These are phyloP conservation scores for Talaromyces funiculosus DNA, from an alignment of 2,329 filamentous ascomycete species.

Conservation along the genomic window DNA sequence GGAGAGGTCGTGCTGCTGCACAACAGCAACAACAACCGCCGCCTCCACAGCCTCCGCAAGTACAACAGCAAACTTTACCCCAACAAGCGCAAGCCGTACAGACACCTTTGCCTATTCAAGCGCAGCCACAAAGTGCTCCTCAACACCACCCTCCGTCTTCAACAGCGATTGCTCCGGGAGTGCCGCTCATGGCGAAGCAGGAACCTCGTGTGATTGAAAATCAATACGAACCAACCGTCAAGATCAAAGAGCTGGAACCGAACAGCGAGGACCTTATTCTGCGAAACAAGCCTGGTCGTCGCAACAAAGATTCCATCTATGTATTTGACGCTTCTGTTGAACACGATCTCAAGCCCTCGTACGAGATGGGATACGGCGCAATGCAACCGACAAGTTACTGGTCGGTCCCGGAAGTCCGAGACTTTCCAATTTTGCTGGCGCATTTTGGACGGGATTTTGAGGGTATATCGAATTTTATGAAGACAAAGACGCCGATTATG, in stretches of 20 bases:
- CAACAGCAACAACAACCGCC: conserved; percentile 16
- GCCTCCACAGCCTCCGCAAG: conserved; percentile 10
- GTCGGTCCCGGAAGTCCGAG: conserved; percentile 47
- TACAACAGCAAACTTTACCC: conserved; percentile 13
- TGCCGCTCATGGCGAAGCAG: conserved; percentile 16
- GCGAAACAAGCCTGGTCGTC: conserved; percentile 25
- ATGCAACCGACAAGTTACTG: conserved; percentile 47
- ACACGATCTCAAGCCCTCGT: conserved; percentile 22
- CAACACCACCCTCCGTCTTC: conserved; percentile 19
- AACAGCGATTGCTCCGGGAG: conserved; percentile 19
- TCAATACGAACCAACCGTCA: conserved; percentile 8
- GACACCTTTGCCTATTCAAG: conserved; percentile 3
- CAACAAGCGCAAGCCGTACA: conserved; percentile 15
- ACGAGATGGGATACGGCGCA: conserved; percentile 30
- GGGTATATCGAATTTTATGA: conserved; percentile 46
- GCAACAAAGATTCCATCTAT: conserved; percentile 30
- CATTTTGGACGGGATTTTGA: conserved; percentile 47
- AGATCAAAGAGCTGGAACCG: conserved; percentile 25
- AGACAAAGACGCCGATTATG: conserved; percentile 49
- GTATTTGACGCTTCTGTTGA: conserved; percentile 31
- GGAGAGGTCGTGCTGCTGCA: conserved; percentile 27
- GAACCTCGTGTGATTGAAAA: conserved; percentile 10
- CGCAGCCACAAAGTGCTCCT: conserved; percentile 15
- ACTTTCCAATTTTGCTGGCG: conserved; percentile 41
- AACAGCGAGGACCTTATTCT: conserved; percentile 19